phyloP scores from a whole-genome alignment of 1,284 basidiomycete genomes.

The Tetrapyrgos nigripes region DNA sequence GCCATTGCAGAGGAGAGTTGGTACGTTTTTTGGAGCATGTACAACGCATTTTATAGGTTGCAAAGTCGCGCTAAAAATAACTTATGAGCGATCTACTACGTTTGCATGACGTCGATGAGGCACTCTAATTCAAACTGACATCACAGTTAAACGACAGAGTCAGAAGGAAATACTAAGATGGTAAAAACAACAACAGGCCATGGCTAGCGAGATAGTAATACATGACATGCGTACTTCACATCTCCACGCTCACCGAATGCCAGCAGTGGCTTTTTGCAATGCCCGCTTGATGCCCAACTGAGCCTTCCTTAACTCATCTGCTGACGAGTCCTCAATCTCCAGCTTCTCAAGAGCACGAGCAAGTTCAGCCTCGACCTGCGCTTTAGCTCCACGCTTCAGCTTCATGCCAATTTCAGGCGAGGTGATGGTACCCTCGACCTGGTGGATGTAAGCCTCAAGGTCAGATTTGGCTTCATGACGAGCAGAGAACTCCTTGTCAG shows the following conservation, averaged over 20 bases:
- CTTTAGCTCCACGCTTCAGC: conserved; percentile 94
- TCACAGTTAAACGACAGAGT: too few species aligned
- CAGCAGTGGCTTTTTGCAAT: conserved; percentile 93
- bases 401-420: conserved; percentile 96
- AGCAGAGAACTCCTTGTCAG: conserved; percentile 96
- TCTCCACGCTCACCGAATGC: conserved; percentile 67
- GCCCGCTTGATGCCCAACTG: conserved; percentile 94
- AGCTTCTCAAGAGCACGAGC: conserved; percentile 96
- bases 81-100: neutral
- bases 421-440: conserved; percentile 92
- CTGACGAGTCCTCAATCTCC: conserved; percentile 91
- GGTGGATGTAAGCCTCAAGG: conserved; percentile 94
- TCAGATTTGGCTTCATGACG: conserved; percentile 97
- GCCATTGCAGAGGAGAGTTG: neutral
- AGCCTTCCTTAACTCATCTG: conserved; percentile 93
- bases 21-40: neutral
- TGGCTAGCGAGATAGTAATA: neutral
- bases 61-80: too few species aligned
- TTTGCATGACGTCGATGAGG: neutral
- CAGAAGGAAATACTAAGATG: too few species aligned
- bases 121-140: neutral
- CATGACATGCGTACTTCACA: neutral
- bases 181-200: neutral
- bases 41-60: neutral
- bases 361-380: conserved; percentile 93